Percentiles rank a stretch among this genome's conserved stretches.
Conservation (phyloP, 2,329 filamentous ascomycete genomes). For the Pseudocercospora pini-densiflorae region DNA sequence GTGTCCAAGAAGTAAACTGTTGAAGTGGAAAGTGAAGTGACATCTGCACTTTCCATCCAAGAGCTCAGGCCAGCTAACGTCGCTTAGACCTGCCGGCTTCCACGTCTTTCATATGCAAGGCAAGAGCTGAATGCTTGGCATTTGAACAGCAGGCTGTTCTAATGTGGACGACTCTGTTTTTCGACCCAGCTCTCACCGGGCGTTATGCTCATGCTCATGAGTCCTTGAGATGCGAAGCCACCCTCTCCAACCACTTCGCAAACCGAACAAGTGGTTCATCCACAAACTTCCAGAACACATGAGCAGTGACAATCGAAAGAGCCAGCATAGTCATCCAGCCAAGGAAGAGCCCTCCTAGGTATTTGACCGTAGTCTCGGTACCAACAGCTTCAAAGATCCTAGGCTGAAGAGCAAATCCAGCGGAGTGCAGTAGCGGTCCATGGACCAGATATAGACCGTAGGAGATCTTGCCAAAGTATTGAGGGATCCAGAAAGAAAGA, state of each 20-base stretch:
- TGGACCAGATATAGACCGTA: conserved; percentile 26
- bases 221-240: background rate
- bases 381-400: conserved; percentile 15
- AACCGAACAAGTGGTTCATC: conserved; percentile 21
- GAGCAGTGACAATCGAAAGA: conserved; percentile 9
- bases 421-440: conserved; percentile 21
- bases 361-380: conserved; percentile 3
- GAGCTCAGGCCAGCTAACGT: too few species aligned
- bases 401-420: conserved; percentile 22
- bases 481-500: conserved; percentile 12
- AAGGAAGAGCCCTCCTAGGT: conserved; percentile 10
- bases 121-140: too few species aligned
- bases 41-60: too few species aligned
- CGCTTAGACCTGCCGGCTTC: too few species aligned
- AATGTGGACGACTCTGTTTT: too few species aligned
- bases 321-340: conserved; percentile 22
- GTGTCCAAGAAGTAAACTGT: too few species aligned
- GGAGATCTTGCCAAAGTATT: conserved; percentile 23
- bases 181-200: too few species aligned
- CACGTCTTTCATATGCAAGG: too few species aligned
- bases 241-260: conserved; percentile 15
- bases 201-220: too few species aligned
- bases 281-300: conserved; percentile 20
- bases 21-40: too few species aligned
- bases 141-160: too few species aligned